Evolutionary conservation across 768 basidiomycete genomes (phyloP), one percentile per base, ranked within the genome.

Genomic region (Pseudohyphozyma bogoriensis): DNA sequence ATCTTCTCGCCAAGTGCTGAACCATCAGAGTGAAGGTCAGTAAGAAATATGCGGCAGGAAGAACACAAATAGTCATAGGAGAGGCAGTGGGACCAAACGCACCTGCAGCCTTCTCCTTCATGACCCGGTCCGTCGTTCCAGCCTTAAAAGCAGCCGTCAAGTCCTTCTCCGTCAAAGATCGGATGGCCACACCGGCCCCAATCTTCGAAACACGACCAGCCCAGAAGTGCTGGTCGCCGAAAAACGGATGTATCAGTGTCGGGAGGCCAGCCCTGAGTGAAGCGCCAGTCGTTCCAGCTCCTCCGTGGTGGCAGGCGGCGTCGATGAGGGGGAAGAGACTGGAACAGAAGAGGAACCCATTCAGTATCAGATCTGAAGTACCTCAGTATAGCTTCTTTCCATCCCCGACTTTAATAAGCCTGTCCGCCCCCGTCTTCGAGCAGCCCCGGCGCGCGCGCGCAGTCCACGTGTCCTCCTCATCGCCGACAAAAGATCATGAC

Each of bases 281-380:
- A 20, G 62, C 49, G 58, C 73, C 70, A 24, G 71, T 70, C 32
- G 73, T 93, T 29, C 92, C 92, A 11, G 92, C 89, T 59, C 92
- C 92, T 62, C 93, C 93, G 69, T 97, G 93, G 77, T 96, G 93
- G 68, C 91, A 95, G 28, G 89, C 89, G 24, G 89, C 92, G 71
- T 95, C 91, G 62, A 97, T 89, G 51, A 84, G 81, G 66, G 80
- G 80, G 77, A 97, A 97, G 47, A 97, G 74, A 90, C 52, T 39
- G 36, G 24, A 13, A 10, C 31, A 4, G n/a, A 46, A 46, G 10
- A 24, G n/a, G n/a, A n/a, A n/a, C n/a, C n/a, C n/a, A 24, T 9
- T 46, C 24, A 46, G 49, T n/a, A 22, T 29, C n/a, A n/a, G n/a
- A n/a, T n/a, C n/a, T n/a, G n/a, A n/a, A n/a, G n/a, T n/a, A n/a